Percentiles rank a stretch among this genome's conserved stretches.
These are phyloP conservation scores for Phialophora tarda DNA, from an alignment of 2,329 filamentous ascomycete genomes.

Conservation along the genomic window DNA sequence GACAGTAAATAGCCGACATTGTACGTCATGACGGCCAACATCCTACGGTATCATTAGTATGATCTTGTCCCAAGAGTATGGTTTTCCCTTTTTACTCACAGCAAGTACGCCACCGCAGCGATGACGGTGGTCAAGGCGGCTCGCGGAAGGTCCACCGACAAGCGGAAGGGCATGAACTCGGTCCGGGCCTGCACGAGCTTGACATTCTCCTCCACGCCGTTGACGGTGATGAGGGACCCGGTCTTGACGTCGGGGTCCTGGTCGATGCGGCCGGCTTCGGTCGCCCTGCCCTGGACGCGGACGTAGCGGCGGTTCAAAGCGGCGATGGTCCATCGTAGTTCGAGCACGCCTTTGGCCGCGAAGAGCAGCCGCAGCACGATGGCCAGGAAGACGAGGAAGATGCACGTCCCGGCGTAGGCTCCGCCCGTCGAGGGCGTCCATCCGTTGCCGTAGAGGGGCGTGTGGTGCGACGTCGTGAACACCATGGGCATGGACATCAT, in stretches of 20 bases:
- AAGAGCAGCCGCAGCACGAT: conserved; percentile 72
- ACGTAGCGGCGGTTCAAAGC: conserved; percentile 79
- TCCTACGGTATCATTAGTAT: conserved; percentile 59
- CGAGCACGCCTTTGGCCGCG: conserved; percentile 67
- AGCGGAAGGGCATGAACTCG: conserved; percentile 72
- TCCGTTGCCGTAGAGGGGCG: conserved; percentile 67
- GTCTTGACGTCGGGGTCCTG: conserved; percentile 67
- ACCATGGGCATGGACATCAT: conserved; percentile 49
- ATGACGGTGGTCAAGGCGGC: conserved; percentile 73
- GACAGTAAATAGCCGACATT: conserved; percentile 86
- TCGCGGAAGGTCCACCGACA: conserved; percentile 77
- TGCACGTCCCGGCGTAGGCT: conserved; percentile 84
- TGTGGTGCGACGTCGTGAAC: conserved; percentile 63
- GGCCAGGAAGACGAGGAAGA: conserved; percentile 83
- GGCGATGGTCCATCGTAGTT: conserved; percentile 70
- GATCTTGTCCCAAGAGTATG: neutral
- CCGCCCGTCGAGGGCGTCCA: conserved; percentile 77
- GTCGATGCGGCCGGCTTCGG: conserved; percentile 64
- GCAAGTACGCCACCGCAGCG: conserved; percentile 78
- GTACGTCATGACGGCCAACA: conserved; percentile 90
- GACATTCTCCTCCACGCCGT: conserved; percentile 81
- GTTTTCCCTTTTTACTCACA: conserved; percentile 64
- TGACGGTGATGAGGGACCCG: conserved; percentile 70
- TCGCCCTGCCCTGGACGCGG: conserved; percentile 68
- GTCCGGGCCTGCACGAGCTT: conserved; percentile 67